Percentiles rank a stretch among this genome's conserved stretches.
phyloP scores from a whole-genome alignment of 176 grass and related monocot species.

The Juncus effusus region DNA sequence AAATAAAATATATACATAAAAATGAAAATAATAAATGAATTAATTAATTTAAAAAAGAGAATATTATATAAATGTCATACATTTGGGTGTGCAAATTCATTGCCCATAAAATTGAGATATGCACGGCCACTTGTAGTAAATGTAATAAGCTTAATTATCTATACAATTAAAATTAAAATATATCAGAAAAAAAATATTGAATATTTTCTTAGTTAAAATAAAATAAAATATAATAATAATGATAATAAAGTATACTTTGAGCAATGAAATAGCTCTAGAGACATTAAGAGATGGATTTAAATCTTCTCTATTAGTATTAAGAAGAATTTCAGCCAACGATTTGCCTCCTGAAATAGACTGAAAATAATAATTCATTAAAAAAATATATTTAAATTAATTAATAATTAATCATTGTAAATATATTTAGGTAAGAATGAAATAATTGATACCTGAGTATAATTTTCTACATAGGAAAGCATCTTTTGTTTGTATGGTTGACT shows the following conservation, averaged over 20 bases:
- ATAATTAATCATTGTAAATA: not conserved
- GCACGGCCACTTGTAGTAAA: conserved; percentile 72
- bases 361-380: conserved; percentile 29
- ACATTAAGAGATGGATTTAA: conserved; percentile 33
- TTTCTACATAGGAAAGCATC: conserved; percentile 86
- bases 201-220: conserved; percentile 18
- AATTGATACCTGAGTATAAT: conserved; percentile 71
- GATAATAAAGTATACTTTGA: conserved; percentile 51
- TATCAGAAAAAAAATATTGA: conserved; percentile 7
- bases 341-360: conserved; percentile 85
- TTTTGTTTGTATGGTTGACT: conserved; percentile 42
- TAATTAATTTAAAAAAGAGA: conserved; percentile 11
- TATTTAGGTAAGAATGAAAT: not conserved
- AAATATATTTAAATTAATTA: conserved; percentile 21
- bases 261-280: conserved; percentile 56
- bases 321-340: conserved; percentile 89
- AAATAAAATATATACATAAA: conserved; percentile 24
- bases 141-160: conserved; percentile 92
- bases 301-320: conserved; percentile 34
- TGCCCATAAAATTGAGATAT: conserved; percentile 96
- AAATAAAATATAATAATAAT: conserved; percentile 20
- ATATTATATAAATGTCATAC: conserved; percentile 36
- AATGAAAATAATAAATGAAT: conserved; percentile 23
- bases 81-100: conserved; percentile 96
- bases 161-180: conserved; percentile 32